Evolutionary conservation across 495 filamentous ascomycete species (phyloP), one percentile per base, ranked within the genome.

Genomic region (Aspergillus nanangensis): DNA sequence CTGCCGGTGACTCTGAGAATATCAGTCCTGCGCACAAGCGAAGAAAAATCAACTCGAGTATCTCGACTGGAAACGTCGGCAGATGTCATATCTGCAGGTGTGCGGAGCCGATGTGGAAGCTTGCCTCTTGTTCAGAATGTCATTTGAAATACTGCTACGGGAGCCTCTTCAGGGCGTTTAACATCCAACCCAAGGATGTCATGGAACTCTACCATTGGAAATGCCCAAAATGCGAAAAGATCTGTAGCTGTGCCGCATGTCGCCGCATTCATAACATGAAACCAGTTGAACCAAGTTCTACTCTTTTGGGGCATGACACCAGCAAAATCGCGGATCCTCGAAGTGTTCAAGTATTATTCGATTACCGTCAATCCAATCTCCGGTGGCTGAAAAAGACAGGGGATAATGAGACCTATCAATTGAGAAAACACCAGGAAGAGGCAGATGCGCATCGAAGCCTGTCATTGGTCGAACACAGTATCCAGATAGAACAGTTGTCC

Each of bases 281-380:
- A 32, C 90, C 91, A 1, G 93, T 92, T 52, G 76, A 87, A 51
- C 93, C 92, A 0, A 88, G 82, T 51, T 85, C 81, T 44, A 94
- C 88, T 2, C 69, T 91, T 2, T 78, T 96, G 10, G 93, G 92
- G 0, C 87, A 94, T 58, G 90, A 96, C 44, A 97, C 93, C 1
- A 83, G 77, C 35, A 85, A 84, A 27, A 79, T 96, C 23, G 90
- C 91, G 13, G 93, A 98, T 62, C 83, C 83, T 38, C 81, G 93
- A 37, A 95, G 90, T 59, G 80, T 92, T 10, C 90, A 97, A 57
- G 80, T 80, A 31, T 70, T 96, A 11, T 87, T 96, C 8, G 86
- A 95, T 53, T 93, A 95, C 65, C 77, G 82, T 10, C 71, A 83
- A 19, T 88, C 90, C 13, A 97, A 97, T 62, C 64, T 90, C 7